A percentile compares a stretch with the other conserved stretches of the same genome.
These are phyloP conservation scores for Metschnikowia santaceciliae DNA, from an alignment of 805 yeast species.

Conservation along the genomic window DNA sequence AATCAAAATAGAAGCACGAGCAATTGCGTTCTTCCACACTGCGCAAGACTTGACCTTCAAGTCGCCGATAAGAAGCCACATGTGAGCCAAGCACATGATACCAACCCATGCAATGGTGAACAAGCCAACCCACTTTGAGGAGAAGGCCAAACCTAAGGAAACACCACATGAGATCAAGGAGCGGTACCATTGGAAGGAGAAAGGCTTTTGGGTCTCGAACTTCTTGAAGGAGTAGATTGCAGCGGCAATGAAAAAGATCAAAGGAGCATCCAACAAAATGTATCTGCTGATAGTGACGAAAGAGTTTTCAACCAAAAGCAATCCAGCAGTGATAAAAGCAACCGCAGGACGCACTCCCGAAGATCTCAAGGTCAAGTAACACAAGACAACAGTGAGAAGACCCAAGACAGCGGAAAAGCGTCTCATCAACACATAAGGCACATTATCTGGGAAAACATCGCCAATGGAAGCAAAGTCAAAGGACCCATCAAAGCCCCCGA, in stretches of 20 bases:
- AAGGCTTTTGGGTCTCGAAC: slow-evolving; percentile 63
- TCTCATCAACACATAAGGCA: slow-evolving; percentile 70
- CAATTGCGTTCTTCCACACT: slow-evolving; percentile 43
- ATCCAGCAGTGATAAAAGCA: slow-evolving; percentile 52
- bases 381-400: slow-evolving; percentile 58
- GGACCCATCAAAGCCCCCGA: slow-evolving; percentile 71
- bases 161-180: slow-evolving; percentile 61
- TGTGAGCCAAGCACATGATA: slow-evolving; percentile 50
- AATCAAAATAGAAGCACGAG: slow-evolving; percentile 51
- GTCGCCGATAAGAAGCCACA: slow-evolving; percentile 76
- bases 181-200: slow-evolving; percentile 53
- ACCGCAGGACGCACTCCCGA: slow-evolving; percentile 68
- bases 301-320: slow-evolving; percentile 64
- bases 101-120: slow-evolving; percentile 82
- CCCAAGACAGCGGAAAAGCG: slow-evolving; percentile 66
- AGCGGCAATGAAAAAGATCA: slow-evolving; percentile 72
- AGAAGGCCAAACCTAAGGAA: slow-evolving; percentile 67
- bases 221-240: slow-evolving; percentile 62
- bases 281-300: slow-evolving; percentile 69
- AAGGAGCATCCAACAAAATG: slow-evolving; percentile 72
- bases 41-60: slow-evolving; percentile 45
- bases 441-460: slow-evolving; percentile 50
- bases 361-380: slow-evolving; percentile 64
- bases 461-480: slow-evolving; percentile 68
- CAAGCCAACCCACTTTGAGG: slow-evolving; percentile 82